A percentile compares a stretch with the other conserved stretches of the same genome.
Evolutionary conservation across 2,329 filamentous ascomycete species (phyloP).

Genomic region (Diaporthe ampelina): DNA sequence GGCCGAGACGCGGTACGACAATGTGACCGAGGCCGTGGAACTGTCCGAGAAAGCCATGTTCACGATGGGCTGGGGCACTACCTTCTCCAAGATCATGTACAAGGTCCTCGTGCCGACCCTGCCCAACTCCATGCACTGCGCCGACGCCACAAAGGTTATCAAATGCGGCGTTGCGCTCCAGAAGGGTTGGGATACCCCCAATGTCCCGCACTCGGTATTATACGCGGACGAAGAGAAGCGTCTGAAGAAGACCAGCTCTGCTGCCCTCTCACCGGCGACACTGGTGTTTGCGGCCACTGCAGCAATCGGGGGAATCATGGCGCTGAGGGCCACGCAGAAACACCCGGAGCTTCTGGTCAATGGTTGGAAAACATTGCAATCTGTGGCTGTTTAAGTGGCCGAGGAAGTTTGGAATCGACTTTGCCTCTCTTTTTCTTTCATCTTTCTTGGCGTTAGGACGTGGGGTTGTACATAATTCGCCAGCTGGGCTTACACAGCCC

Average conservation of each 20-base stretch:
- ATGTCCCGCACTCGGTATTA: background rate
- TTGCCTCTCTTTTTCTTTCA: background rate
- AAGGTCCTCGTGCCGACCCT: constrained; percentile 1
- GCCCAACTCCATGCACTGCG: background rate
- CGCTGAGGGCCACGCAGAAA: background rate
- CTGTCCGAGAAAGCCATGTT: background rate
- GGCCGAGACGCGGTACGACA: background rate
- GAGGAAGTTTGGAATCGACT: no score
- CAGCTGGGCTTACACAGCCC: background rate
- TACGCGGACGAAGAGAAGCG: constrained; percentile 3
- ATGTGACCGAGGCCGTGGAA: background rate
- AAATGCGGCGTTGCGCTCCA: background rate
- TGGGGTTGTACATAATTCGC: background rate
- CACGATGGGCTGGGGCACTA: constrained; percentile 12
- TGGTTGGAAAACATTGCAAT: constrained; percentile 8
- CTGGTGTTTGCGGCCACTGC: background rate
- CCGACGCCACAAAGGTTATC: constrained; percentile 6
- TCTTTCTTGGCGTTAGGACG: background rate
- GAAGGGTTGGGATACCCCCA: background rate
- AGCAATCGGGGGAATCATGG: constrained; percentile 1
- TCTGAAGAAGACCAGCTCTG: background rate
- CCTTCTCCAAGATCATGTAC: constrained; percentile 4
- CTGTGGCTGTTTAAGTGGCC: background rate
- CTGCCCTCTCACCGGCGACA: background rate
- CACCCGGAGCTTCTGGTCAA: background rate